These are phyloP conservation scores for Metschnikowia amazonensis DNA, from an alignment of 805 yeast species.

Conservation along the genomic window DNA sequence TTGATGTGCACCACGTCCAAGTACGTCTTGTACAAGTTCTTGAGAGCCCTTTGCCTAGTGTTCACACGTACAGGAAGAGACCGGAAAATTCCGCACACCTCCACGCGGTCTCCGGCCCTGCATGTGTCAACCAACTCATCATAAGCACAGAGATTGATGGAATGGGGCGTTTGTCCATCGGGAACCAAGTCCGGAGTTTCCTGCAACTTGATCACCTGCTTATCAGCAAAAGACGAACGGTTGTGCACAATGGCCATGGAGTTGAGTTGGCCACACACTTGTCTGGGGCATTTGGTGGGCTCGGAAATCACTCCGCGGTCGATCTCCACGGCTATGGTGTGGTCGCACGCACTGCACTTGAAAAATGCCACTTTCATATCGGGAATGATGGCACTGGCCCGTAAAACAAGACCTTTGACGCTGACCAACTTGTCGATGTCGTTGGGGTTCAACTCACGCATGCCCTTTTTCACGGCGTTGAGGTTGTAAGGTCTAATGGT, in stretches of 20 bases:
- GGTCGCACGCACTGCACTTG: constrained; percentile 92
- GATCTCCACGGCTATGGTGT: constrained; percentile 84
- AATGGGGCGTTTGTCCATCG: constrained; percentile 98
- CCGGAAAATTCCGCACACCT: constrained; percentile 92
- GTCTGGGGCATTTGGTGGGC: constrained; percentile 90
- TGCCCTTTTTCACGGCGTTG: constrained; percentile 61
- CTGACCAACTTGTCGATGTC: constrained; percentile 92
- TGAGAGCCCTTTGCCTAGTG: constrained; percentile 77
- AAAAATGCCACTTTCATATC: constrained; percentile 98
- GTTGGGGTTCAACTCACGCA: constrained; percentile 89
- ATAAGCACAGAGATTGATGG: constrained; percentile 88
- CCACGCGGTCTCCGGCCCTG: constrained; percentile 94
- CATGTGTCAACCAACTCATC: constrained; percentile 94
- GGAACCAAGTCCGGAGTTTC: constrained; percentile 97
- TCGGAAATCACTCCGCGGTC: constrained; percentile 94
- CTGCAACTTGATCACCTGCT: constrained; percentile 89
- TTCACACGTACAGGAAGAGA: constrained; percentile 89
- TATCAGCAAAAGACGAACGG: constrained; percentile 89
- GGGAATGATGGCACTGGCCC: constrained; percentile 89
- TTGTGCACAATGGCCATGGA: constrained; percentile 91
- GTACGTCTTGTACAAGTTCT: constrained; percentile 84
- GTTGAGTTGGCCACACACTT: constrained; percentile 72
- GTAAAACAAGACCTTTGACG: constrained; percentile 83
- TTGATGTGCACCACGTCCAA: constrained; percentile 91
- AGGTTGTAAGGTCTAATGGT: constrained; percentile 88